Conservation (phyloP, 164 flowering plant species). For the Brasenia schreberi region DNA sequence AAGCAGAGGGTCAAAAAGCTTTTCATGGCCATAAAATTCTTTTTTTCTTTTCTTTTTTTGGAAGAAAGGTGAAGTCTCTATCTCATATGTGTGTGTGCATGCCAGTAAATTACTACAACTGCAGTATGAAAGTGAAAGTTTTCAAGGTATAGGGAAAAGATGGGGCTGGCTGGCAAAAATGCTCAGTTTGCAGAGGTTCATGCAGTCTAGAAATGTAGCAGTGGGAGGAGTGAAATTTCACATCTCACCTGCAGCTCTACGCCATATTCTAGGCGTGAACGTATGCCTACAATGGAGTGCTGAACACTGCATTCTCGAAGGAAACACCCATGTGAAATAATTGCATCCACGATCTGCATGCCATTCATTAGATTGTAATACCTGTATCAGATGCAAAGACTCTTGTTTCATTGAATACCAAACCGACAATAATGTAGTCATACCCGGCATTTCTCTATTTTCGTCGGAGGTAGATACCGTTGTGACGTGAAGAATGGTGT, state of each 20-base stretch:
- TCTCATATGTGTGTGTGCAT: too few relatives aligned
- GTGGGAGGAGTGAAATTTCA: neutral
- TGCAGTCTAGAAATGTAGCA: too few relatives aligned
- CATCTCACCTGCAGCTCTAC: slow-evolving; percentile 57
- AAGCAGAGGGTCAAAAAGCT: too few relatives aligned
- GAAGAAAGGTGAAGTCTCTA: too few relatives aligned
- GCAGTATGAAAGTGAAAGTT: too few relatives aligned
- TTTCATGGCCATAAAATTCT: too few relatives aligned
- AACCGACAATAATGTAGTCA: slow-evolving; percentile 1
- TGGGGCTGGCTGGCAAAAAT: neutral
- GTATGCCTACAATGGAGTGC: slow-evolving; percentile 77
- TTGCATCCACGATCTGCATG: slow-evolving; percentile 70
- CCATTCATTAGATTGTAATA: neutral
- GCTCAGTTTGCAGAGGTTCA: too few relatives aligned
- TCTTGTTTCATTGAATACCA: neutral
- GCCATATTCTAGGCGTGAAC: slow-evolving; percentile 81
- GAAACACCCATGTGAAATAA: slow-evolving; percentile 95
- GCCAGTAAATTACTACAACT: too few relatives aligned
- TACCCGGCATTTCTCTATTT: slow-evolving; percentile 89
- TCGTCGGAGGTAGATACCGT: slow-evolving; percentile 83
- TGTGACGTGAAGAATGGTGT: slow-evolving; percentile 95
- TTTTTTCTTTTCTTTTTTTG: too few relatives aligned
- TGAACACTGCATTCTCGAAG: slow-evolving; percentile 69
- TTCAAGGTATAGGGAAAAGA: slow-evolving; percentile 2
- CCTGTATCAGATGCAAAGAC: neutral